A percentile compares a stretch with the other conserved stretches of the same genome.
These are phyloP conservation scores for Pleurotus sapidus DNA, from an alignment of 768 basidiomycete genomes.

Conservation along the genomic window DNA sequence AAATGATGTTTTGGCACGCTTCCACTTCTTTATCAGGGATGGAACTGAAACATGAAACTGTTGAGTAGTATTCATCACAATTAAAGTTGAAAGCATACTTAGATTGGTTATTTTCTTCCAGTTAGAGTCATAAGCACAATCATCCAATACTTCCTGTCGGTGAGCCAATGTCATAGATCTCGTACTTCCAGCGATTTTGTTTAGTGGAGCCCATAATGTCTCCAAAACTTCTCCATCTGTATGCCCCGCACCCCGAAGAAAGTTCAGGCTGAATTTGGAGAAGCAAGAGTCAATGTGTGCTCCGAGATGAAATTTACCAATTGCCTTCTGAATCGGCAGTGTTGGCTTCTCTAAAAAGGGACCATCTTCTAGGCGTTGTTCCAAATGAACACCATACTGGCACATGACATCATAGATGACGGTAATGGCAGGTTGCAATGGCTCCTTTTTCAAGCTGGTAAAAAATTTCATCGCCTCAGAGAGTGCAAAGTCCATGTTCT, in stretches of 20 bases:
- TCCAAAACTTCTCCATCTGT: slow-evolving; percentile 35
- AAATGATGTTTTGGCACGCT: neutral
- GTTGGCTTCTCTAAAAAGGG: neutral
- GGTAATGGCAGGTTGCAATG: neutral
- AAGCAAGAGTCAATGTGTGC: slow-evolving; percentile 15
- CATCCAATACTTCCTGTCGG: slow-evolving; percentile 29
- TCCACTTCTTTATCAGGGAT: slow-evolving; percentile 12
- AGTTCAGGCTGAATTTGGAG: slow-evolving; percentile 22
- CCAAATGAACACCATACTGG: slow-evolving; percentile 19
- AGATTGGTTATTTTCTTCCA: slow-evolving; percentile 25
- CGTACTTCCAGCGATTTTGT: slow-evolving; percentile 20
- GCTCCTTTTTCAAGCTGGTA: neutral
- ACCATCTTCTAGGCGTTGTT: slow-evolving; percentile 10
- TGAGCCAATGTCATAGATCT: slow-evolving; percentile 29
- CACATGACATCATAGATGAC: slow-evolving; percentile 29
- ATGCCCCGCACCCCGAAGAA: slow-evolving; percentile 16
- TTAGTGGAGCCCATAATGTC: slow-evolving; percentile 25
- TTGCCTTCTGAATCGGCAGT: neutral
- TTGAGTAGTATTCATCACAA: neutral
- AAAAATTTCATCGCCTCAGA: slow-evolving; percentile 15
- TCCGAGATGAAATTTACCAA: slow-evolving; percentile 17
- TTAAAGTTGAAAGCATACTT: slow-evolving; percentile 12
- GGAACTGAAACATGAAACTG: slow-evolving; percentile 3
- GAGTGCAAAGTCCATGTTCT: slow-evolving; percentile 24
- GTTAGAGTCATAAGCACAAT: slow-evolving; percentile 32